Conservation (phyloP, 805 yeast species). For the Teunomyces aglyptinius region DNA sequence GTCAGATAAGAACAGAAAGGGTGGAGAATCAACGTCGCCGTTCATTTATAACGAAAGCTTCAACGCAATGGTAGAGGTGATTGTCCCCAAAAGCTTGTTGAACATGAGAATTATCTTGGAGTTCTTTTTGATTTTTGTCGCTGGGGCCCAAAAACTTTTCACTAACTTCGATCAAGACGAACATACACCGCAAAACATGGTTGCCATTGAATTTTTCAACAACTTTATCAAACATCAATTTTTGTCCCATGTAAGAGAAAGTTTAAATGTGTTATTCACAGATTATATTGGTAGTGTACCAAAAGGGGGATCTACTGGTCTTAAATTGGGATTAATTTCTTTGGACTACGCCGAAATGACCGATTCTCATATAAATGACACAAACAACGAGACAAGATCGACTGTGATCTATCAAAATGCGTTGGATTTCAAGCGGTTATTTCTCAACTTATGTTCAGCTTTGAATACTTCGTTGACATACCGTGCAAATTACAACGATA, state of each 20-base stretch:
- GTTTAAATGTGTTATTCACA: conserved; percentile 53
- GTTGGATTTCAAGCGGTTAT: conserved; percentile 44
- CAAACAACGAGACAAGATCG: not conserved
- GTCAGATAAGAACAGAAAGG: conserved; percentile 14
- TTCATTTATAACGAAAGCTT: conserved; percentile 62
- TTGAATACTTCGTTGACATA: conserved; percentile 61
- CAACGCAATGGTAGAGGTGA: conserved; percentile 54
- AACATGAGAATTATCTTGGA: conserved; percentile 80
- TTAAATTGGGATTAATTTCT: conserved; percentile 30
- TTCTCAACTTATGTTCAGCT: conserved; percentile 47
- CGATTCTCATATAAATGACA: conserved; percentile 1
- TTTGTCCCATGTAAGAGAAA: conserved; percentile 59
- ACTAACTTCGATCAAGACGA: conserved; percentile 13
- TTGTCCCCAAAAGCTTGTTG: conserved; percentile 69
- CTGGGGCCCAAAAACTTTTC: conserved; percentile 47
- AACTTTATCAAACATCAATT: conserved; percentile 64
- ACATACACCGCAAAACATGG: conserved; percentile 8
- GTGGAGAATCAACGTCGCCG: conserved; percentile 24
- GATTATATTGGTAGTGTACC: conserved; percentile 27
- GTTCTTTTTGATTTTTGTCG: conserved; percentile 65
- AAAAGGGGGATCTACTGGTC: conserved; percentile 9
- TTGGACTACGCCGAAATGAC: conserved; percentile 31
- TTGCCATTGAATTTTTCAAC: conserved; percentile 49
- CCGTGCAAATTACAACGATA: conserved; percentile 53
- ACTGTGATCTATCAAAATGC: conserved; percentile 42